Base-by-base conservation (phyloP, 2,329 filamentous ascomycete species). In the Allantophomopsis cytisporea region DNA sequence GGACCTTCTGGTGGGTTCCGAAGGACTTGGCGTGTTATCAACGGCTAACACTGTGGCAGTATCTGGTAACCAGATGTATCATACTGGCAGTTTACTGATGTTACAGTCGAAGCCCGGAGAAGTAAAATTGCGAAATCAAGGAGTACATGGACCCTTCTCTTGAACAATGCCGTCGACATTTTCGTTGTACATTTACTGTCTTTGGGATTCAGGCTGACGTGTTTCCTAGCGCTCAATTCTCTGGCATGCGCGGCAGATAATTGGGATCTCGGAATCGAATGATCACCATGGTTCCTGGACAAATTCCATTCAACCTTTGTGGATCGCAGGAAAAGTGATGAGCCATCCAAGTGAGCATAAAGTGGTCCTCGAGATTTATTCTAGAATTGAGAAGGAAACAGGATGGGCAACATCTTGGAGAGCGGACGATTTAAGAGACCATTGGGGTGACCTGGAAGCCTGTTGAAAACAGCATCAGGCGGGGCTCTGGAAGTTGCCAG, bases 291-390 rank as follows among this genome's bases (percentile, higher is more conserved):
- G 70, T 2, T 71, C 66, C 43, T 48, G 73, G 28, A 75, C 70
- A 43, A 75, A 76, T 47, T 68, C 69, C 3, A 69, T 74, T 4
- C 71, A 75, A 44, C 71, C 71, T 1, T 55, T 75, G 1, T 74
- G 68, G 64, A 60, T 76, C 11, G 71, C 72, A 1, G 72, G 69
- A 0, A 60, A 63, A 30, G 52, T 73, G 1, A 59, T 76, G 33
- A 73, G 65, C 39, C 71, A 76, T 52, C 58, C 54, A 21, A 56
- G 57, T 4, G 62, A 68, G 43, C 63, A 62, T 33, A 43, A 54
- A 11, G 45, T 59, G 10, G 43, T 68, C 7, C 53, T 61, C 13
- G 59, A 61, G 39, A 53, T 69, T 12, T 49, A 69, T 34, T 61
- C 60, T 13, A 56, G 58, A 17, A 73, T 73, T 28, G 69, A 73